phyloP scores from a whole-genome alignment of 352 stramenopile genomes.

The Pythium rhizo-oryzae region DNA sequence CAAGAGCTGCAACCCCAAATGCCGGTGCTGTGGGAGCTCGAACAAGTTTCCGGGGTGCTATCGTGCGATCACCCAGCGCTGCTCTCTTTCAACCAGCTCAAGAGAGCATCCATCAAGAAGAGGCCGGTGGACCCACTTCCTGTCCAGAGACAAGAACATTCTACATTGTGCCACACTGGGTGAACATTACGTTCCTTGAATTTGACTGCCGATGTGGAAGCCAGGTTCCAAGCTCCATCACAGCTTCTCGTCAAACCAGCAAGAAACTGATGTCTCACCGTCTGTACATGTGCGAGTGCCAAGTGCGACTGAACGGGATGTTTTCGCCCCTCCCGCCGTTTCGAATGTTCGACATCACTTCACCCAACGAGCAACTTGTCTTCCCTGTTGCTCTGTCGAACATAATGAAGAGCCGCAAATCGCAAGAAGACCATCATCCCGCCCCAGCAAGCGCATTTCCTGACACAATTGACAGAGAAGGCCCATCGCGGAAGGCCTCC shows the following conservation, averaged over 20 bases:
- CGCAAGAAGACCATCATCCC: neutral
- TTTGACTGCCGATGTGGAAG: conserved; percentile 63
- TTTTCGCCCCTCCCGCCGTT: conserved; percentile 70
- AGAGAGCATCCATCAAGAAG: neutral
- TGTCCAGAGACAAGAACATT: conserved; percentile 5
- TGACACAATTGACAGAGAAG: neutral
- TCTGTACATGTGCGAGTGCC: conserved; percentile 50
- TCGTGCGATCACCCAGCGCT: conserved; percentile 10
- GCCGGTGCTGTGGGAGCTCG: neutral
- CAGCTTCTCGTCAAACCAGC: conserved; percentile 9
- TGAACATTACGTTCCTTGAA: conserved; percentile 89
- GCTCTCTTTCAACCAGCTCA: conserved; percentile 1
- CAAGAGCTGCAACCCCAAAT: neutral
- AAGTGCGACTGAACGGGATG: conserved; percentile 39
- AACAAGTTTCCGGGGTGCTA: neutral
- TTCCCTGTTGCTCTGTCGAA: conserved; percentile 63
- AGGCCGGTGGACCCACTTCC: neutral
- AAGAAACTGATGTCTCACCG: conserved; percentile 34
- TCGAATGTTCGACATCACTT: conserved; percentile 73
- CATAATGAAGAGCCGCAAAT: conserved; percentile 32
- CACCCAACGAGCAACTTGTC: conserved; percentile 42
- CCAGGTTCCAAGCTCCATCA: neutral
- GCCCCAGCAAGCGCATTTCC: too few species aligned
- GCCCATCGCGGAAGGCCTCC: conserved; percentile 19
- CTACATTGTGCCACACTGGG: conserved; percentile 96